Conservation (phyloP, 176 grass and related monocot species). For the Juncus inflexus region DNA sequence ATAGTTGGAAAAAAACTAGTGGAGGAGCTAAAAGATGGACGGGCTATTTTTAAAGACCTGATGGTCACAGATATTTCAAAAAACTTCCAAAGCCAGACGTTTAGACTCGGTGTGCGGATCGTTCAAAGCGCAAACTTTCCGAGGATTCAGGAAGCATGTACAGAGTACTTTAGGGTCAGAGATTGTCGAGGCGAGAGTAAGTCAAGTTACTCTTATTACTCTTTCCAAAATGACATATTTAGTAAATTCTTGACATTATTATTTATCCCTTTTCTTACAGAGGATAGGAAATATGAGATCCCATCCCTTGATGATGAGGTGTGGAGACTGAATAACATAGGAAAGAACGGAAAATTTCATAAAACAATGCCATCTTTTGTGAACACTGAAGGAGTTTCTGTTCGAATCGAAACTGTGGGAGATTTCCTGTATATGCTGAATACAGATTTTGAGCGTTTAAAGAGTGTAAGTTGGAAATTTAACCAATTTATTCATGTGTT, state of each 20-base stretch:
- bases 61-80: conserved; percentile 19
- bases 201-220: not conserved
- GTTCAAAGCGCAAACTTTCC: not conserved
- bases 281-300: not conserved
- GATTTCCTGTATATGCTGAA: not conserved
- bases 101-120: conserved; percentile 9
- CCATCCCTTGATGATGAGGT: not conserved
- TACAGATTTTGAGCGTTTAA: too few relatives aligned
- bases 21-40: not conserved
- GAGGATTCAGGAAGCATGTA: conserved; percentile 13
- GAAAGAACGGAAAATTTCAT: not conserved
- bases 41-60: not conserved
- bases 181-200: conserved; percentile 10
- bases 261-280: not conserved
- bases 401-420: not conserved
- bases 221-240: not conserved
- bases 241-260: not conserved
- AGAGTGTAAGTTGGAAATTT: too few relatives aligned
- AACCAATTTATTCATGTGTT: too few relatives aligned
- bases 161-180: conserved; percentile 5
- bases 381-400: too few relatives aligned
- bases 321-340: conserved; percentile 15
- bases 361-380: not conserved
- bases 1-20: too few relatives aligned
- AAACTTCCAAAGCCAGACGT: not conserved